Conservation (phyloP, 2,329 filamentous ascomycete genomes). For the Monosporascus sp. region DNA sequence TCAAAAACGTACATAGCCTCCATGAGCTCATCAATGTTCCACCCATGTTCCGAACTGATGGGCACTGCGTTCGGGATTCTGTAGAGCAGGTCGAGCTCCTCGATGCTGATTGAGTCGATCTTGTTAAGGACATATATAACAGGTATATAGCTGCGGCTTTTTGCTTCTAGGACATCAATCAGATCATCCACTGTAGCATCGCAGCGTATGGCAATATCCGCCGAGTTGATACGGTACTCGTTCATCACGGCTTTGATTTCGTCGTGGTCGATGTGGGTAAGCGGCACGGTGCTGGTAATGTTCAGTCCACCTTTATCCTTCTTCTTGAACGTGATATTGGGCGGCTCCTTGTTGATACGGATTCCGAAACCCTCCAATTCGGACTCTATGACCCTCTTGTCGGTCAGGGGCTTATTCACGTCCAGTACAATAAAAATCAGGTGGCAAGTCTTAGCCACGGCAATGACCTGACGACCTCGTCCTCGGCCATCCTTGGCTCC, state of each 20-base stretch:
- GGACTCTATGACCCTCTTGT: conserved; percentile 91
- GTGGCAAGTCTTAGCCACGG: conserved; percentile 97
- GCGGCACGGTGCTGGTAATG: conserved; percentile 88
- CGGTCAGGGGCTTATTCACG: conserved; percentile 95
- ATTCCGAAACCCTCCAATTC: conserved; percentile 98
- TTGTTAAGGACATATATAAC: conserved; percentile 99
- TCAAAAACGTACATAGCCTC: conserved; percentile 69
- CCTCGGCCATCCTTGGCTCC: conserved; percentile 98
- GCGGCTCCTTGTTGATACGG: conserved; percentile 92
- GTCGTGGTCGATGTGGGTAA: conserved; percentile 89
- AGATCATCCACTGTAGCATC: conserved; percentile 96
- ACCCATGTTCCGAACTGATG: conserved; percentile 95
- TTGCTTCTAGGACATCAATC: conserved; percentile 93
- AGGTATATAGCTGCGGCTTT: conserved; percentile 94
- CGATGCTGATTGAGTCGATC: conserved; percentile 96
- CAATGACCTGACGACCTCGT: conserved; percentile 96
- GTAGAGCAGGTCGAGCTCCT: conserved; percentile 93
- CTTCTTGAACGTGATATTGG: conserved; percentile 99
- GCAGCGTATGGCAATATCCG: conserved; percentile 95
- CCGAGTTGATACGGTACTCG: conserved; percentile 94
- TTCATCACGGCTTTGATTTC: conserved; percentile 98
- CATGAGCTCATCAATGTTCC: conserved; percentile 96
- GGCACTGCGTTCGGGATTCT: conserved; percentile 95
- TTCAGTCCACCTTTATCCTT: conserved; percentile 98
- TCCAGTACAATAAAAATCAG: conserved; percentile 98